phyloP scores from a whole-genome alignment of 345 rosid genomes.

The Gynandropsis gynandra region DNA sequence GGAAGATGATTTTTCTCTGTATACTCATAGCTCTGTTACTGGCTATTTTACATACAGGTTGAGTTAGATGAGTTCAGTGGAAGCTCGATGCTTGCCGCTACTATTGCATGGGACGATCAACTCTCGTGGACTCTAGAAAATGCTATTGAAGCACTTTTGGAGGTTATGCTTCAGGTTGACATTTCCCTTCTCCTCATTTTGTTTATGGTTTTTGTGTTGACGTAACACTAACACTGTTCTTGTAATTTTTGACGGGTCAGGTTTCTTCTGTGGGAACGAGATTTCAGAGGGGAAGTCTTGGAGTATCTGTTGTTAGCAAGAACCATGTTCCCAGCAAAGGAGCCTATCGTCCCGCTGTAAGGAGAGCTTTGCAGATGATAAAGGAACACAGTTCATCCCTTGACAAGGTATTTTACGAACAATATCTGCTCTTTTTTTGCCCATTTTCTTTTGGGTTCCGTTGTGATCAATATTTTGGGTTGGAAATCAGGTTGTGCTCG shows the following conservation, averaged over 20 bases:
- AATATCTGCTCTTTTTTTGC: neutral
- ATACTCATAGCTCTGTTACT: neutral
- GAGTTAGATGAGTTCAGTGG: constrained; percentile 82
- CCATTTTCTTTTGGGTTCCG: neutral
- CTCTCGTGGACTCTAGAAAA: constrained; percentile 59
- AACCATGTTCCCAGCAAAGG: constrained; percentile 51
- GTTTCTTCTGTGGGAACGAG: constrained; percentile 42
- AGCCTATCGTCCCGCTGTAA: constrained; percentile 59
- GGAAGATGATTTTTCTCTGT: neutral
- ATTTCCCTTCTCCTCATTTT: neutral
- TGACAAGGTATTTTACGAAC: constrained; percentile 40
- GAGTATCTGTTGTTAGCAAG: constrained; percentile 54
- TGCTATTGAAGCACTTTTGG: constrained; percentile 50
- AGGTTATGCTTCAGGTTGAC: constrained; percentile 49
- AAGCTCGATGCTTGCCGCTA: constrained; percentile 80
- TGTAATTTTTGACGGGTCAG: constrained; percentile 28
- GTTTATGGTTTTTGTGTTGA: neutral
- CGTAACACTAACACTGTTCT: neutral
- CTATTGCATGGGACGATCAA: constrained; percentile 70
- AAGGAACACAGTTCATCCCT: constrained; percentile 48
- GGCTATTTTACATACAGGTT: constrained; percentile 39
- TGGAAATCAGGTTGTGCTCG: constrained; percentile 69
- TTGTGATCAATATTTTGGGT: constrained; percentile 5
- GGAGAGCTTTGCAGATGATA: constrained; percentile 67
- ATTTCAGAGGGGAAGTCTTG: constrained; percentile 36